Evolutionary conservation across 2,329 filamentous ascomycete species (phyloP).

Genomic region (Fusarium proliferatum): DNA sequence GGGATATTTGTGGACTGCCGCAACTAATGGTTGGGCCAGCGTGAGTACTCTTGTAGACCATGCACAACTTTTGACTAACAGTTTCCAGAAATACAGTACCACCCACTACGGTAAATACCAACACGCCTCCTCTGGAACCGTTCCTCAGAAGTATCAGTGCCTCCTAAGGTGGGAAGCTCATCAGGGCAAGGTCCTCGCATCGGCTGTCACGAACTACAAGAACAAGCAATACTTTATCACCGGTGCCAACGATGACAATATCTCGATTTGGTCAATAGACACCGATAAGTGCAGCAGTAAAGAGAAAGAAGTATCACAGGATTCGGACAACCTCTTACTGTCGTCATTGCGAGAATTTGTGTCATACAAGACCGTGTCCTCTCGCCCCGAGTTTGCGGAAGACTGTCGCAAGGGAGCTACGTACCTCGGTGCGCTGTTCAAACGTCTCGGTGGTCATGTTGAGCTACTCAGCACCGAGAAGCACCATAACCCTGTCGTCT

Average conservation of each 20-base stretch:
- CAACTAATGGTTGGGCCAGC: conserved; percentile 87
- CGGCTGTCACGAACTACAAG: conserved; percentile 76
- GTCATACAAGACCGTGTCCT: conserved; percentile 91
- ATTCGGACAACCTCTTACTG: conserved; percentile 66
- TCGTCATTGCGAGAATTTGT: conserved; percentile 87
- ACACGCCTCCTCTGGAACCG: conserved; percentile 59
- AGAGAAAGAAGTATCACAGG: conserved; percentile 54
- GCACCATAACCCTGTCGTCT: conserved; percentile 89
- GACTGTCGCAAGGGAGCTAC: conserved; percentile 94
- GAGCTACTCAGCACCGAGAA: conserved; percentile 88
- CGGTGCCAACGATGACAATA: conserved; percentile 89
- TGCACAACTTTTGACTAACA: background rate
- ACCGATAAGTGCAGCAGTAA: conserved; percentile 50
- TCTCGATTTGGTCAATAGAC: conserved; percentile 87
- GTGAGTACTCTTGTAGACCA: conserved; percentile 59
- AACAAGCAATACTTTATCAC: conserved; percentile 89
- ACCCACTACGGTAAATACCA: conserved; percentile 71
- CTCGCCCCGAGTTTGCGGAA: conserved; percentile 84
- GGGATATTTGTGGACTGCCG: conserved; percentile 86
- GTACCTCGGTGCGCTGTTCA: conserved; percentile 90
- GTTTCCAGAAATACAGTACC: conserved; percentile 70
- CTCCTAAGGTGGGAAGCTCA: conserved; percentile 85
- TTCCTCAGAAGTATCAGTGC: conserved; percentile 85
- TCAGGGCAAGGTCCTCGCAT: conserved; percentile 86
- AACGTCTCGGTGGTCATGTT: conserved; percentile 88